Evolutionary conservation across 306 rosid genomes (phyloP), one percentile per base, ranked within the genome.

Genomic region (Gynostemma pentaphyllum): DNA sequence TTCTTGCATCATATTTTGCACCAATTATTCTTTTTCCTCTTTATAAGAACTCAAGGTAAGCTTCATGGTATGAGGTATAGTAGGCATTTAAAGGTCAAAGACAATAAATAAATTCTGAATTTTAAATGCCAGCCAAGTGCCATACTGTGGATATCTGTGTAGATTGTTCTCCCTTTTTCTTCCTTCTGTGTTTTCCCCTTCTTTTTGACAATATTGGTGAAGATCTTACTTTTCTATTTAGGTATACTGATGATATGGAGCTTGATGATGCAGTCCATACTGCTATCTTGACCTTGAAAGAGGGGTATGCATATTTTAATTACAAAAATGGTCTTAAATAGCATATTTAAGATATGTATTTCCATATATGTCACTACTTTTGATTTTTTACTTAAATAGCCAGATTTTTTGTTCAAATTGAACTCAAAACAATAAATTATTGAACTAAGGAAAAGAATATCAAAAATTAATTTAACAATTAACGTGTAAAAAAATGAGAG

Each of bases 231-330:
- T 36, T 68, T 61, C 64, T 27, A 23, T 61, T 52, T 51, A 94
- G 99, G 81, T 88, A 94, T 62, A 86, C 95, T 2, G 95, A 88
- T 19, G 95, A 88, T 49, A 94, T 94, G 95, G 99, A 94, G 75
- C 89, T 94, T 29, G 97, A 94, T 68, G 99, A 94, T 80, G 99
- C 95, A 53, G 94, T 86, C 49, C 99, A 94, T 76, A 88, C 89
- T 1, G 99, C 99, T 45, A 84, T 94, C 68, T 78, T 94, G 86
- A 94, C 95, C n/a, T 77, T 94, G 74, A 92, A 92, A 81, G 99
- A 94, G 74, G 97, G 97, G 97, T 88, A 88, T 27, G 69, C 36
- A 45, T 30, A 22, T 45, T 65, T 65, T 32, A 12, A 63, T 10
- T 32, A 45, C n/a, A n/a, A n/a, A n/a, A n/a, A n/a, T n/a, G n/a